These are phyloP conservation scores for Curvularia lunata DNA, from an alignment of 2,329 filamentous ascomycete species.

Conservation along the genomic window DNA sequence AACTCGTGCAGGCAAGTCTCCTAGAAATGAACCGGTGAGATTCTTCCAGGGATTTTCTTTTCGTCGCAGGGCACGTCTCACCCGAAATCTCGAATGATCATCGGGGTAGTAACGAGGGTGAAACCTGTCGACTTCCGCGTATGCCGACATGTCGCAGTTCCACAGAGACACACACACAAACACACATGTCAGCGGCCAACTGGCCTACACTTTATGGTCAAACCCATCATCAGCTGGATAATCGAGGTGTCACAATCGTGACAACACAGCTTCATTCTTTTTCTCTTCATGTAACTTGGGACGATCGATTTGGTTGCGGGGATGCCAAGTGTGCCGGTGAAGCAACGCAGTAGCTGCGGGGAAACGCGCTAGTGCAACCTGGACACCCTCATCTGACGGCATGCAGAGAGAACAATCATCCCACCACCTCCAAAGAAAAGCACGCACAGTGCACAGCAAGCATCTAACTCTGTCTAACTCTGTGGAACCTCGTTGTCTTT, in stretches of 20 bases:
- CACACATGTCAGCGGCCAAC: background rate
- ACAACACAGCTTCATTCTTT: background rate
- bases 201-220: background rate
- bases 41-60: background rate
- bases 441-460: too few relatives aligned
- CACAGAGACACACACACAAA: background rate
- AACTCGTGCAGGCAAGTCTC: background rate
- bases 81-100: background rate
- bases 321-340: too few relatives aligned
- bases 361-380: too few relatives aligned
- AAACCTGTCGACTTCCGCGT: background rate
- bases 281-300: background rate
- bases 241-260: background rate
- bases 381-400: too few relatives aligned
- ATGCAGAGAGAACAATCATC: too few relatives aligned
- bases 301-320: too few relatives aligned
- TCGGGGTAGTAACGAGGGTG: background rate
- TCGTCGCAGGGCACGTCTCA: background rate
- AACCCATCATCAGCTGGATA: background rate
- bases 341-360: too few relatives aligned
- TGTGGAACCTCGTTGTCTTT: too few relatives aligned
- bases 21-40: background rate
- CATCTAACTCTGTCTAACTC: too few relatives aligned
- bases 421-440: too few relatives aligned
- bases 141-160: background rate